Evolutionary conservation across 805 yeast species (phyloP), one percentile per base, ranked within the genome.

Genomic region (Yarrowia sp.): DNA sequence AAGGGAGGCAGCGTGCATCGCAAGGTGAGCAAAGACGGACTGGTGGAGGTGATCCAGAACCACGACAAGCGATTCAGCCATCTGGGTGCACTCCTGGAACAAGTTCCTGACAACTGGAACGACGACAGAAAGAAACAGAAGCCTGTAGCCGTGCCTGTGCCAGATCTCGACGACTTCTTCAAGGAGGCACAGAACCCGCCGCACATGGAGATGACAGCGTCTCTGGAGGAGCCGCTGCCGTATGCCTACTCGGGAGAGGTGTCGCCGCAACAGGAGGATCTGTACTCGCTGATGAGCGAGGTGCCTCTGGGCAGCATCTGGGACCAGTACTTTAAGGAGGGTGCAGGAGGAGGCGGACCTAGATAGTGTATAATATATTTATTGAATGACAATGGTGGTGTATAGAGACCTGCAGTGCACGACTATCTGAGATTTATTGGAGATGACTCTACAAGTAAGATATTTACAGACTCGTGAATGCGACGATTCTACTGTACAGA

Each of bases 291-390:
- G 13, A 56, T 56, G 29, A 29, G 29, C 12, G 58, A 49, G 41
- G 44, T 51, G 10, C 59, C 59, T 6, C 13, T 33, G 41, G 33
- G 33, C 14, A 24, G 44, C 18, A 51, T 51, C 18, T 51, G 59
- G 59, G 59, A 51, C 18, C 59, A 51, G 44, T 51, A 51, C 14
- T 51, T 51, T 35, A 24, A 18, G 18, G 58, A 51, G 31, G 22
- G 32, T 13, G 12, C 16, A 3, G n/a, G 21, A n/a, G 16, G n/a
- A 18, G 24, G 27, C 1, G 6, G n/a, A n/a, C n/a, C 27, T 13
- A 6, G 38, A 3, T 44, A 44, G 31, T n/a, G 24, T 19, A 33
- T 14, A n/a, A n/a, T n/a, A n/a, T n/a, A n/a, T n/a, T n/a, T n/a
- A n/a, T n/a, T n/a, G n/a, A n/a, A n/a, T n/a, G n/a, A n/a, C n/a